Evolutionary conservation across 805 yeast genomes (phyloP).

Genomic region (Candida rishiriensis): DNA sequence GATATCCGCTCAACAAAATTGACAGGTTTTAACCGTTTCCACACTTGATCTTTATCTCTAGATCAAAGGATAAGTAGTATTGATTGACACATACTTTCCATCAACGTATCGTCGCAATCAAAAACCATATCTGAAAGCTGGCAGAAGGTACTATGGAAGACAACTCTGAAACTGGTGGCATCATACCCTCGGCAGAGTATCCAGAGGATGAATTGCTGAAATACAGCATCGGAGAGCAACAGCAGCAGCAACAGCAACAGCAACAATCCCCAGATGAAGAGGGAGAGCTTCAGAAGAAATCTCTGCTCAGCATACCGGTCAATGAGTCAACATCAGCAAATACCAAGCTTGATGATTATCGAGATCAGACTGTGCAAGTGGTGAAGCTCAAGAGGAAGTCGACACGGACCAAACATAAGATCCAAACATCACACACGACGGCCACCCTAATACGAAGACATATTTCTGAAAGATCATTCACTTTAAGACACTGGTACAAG

Average conservation of each 20-base stretch:
- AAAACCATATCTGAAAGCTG: too few relatives aligned
- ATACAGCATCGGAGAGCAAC: constrained; percentile 9
- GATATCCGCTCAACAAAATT: too few relatives aligned
- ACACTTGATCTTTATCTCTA: too few relatives aligned
- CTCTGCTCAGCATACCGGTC: not conserved
- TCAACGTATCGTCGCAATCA: too few relatives aligned
- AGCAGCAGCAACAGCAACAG: not conserved
- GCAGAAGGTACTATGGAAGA: too few relatives aligned
- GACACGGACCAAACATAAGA: constrained; percentile 16
- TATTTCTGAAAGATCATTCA: constrained; percentile 72
- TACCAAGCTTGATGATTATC: constrained; percentile 1
- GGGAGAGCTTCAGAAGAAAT: not conserved
- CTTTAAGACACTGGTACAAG: constrained; percentile 64
- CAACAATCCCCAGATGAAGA: not conserved
- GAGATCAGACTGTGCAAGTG: constrained; percentile 1
- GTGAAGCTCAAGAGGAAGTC: constrained; percentile 29
- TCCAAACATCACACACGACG: constrained; percentile 17
- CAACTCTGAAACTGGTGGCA: too few relatives aligned
- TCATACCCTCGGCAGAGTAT: constrained; percentile 27
- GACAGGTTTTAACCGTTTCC: too few relatives aligned
- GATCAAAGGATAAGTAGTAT: too few relatives aligned
- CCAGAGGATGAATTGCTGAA: constrained; percentile 27
- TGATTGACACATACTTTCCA: too few relatives aligned
- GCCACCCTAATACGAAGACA: constrained; percentile 34
- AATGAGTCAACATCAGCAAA: not conserved